Evolutionary conservation across 2,329 filamentous ascomycete species (phyloP).

Genomic region (Zalaria obscura): DNA sequence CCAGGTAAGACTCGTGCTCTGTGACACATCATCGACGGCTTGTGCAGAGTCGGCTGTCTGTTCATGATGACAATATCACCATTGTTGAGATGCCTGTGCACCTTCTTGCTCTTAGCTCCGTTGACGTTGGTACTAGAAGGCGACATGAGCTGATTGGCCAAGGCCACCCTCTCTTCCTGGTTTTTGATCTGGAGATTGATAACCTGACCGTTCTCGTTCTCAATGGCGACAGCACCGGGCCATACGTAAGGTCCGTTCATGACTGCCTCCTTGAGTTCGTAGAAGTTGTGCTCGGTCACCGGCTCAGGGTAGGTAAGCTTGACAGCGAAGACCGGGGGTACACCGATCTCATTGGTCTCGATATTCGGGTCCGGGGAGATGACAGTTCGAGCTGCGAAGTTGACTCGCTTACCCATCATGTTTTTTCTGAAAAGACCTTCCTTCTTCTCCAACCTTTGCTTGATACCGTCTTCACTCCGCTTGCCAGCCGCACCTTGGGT

Average conservation of each 20-base stretch:
- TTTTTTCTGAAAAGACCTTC: slow-evolving; percentile 97
- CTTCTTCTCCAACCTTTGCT: slow-evolving; percentile 96
- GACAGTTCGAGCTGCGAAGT: slow-evolving; percentile 92
- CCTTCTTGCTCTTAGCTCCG: slow-evolving; percentile 81
- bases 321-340: slow-evolving; percentile 92
- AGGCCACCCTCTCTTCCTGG: slow-evolving; percentile 69
- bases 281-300: slow-evolving; percentile 93
- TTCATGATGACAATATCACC: slow-evolving; percentile 99
- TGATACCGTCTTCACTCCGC: slow-evolving; percentile 82
- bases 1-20: slow-evolving; percentile 80
- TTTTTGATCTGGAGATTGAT: slow-evolving; percentile 79
- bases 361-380: slow-evolving; percentile 98
- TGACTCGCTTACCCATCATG: slow-evolving; percentile 99
- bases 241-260: slow-evolving; percentile 89
- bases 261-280: slow-evolving; percentile 88
- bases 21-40: slow-evolving; percentile 98
- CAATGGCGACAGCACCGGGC: slow-evolving; percentile 86
- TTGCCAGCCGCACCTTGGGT: slow-evolving; percentile 64
- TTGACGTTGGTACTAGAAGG: slow-evolving; percentile 62
- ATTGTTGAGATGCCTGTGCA: slow-evolving; percentile 88
- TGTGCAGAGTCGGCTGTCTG: slow-evolving; percentile 91
- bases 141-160: slow-evolving; percentile 86
- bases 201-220: slow-evolving; percentile 89
- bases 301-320: slow-evolving; percentile 95
- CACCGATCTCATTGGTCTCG: slow-evolving; percentile 96